Conservation (phyloP, 306 rosid species). For the Rosa lucieae region DNA sequence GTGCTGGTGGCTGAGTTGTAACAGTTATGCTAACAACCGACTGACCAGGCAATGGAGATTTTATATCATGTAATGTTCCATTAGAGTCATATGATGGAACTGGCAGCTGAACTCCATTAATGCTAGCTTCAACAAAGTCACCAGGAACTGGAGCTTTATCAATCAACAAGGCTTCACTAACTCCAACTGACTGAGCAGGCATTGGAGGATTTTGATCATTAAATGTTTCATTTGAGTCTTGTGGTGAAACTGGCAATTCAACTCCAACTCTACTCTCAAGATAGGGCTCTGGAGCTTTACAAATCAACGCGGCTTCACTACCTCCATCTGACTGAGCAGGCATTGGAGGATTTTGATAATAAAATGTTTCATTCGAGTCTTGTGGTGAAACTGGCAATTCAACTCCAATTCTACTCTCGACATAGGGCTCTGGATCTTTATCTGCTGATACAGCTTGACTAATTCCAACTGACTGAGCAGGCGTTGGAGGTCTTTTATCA, state of each 20-base stretch:
- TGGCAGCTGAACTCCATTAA: constrained; percentile 17
- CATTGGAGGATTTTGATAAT: neutral
- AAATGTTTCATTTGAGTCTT: neutral
- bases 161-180: neutral
- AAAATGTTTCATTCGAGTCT: constrained; percentile 3
- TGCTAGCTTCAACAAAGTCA: constrained; percentile 1
- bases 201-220: neutral
- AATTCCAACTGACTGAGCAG: constrained; percentile 3
- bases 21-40: constrained; percentile 20
- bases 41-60: constrained; percentile 16
- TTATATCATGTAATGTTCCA: constrained; percentile 18
- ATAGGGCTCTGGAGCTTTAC: constrained; percentile 5
- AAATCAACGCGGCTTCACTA: constrained; percentile 2
- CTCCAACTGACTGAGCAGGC: neutral
- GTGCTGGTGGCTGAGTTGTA: constrained; percentile 3
- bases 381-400: constrained; percentile 8
- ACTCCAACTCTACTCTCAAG: neutral
- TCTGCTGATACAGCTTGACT: constrained; percentile 11
- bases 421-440: constrained; percentile 7
- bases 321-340: neutral
- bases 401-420: constrained; percentile 1
- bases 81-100: constrained; percentile 13
- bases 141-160: constrained; percentile 18
- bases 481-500: neutral
- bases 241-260: neutral